Conservation (phyloP, 306 rosid species). For the Fragaria ananassa region DNA sequence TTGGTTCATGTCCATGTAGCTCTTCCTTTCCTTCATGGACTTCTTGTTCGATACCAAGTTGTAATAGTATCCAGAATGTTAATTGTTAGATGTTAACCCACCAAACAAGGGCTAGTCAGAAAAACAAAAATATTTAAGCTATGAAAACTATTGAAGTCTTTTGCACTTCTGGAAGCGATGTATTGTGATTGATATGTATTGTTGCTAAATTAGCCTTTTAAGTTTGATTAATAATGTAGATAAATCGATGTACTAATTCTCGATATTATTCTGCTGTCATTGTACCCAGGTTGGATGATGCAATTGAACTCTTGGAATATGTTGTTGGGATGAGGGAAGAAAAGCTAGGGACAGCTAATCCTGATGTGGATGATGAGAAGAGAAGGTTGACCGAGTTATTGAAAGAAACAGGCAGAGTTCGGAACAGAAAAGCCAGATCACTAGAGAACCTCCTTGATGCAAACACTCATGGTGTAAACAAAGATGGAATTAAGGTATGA, state of each 20-base stretch:
- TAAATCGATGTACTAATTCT: not conserved
- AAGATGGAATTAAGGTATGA: conserved; percentile 30
- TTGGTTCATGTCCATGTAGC: conserved; percentile 1
- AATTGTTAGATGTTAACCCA: not conserved
- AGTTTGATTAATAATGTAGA: not conserved
- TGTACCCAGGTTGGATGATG: conserved; percentile 70
- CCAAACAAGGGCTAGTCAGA: not conserved
- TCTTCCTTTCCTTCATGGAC: not conserved
- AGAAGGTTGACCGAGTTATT: conserved; percentile 75
- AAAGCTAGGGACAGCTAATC: conserved; percentile 90
- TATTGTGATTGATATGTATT: not conserved
- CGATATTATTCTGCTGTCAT: conserved; percentile 8
- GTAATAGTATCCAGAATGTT: not conserved
- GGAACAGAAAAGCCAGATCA: conserved; percentile 61
- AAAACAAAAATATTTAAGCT: not conserved
- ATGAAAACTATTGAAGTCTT: not conserved
- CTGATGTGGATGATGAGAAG: conserved; percentile 89
- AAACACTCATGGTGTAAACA: conserved; percentile 28
- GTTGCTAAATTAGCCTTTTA: not conserved
- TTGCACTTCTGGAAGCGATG: not conserved
- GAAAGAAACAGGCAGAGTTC: conserved; percentile 84
- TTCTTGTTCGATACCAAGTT: not conserved
- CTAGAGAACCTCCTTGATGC: conserved; percentile 74
- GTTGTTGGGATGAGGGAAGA: conserved; percentile 76
- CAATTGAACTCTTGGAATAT: conserved; percentile 73